A percentile compares a stretch with the other conserved stretches of the same genome.
phyloP scores from a whole-genome alignment of 108 stramenopile genomes.

The Nitzschia inconspicua region DNA sequence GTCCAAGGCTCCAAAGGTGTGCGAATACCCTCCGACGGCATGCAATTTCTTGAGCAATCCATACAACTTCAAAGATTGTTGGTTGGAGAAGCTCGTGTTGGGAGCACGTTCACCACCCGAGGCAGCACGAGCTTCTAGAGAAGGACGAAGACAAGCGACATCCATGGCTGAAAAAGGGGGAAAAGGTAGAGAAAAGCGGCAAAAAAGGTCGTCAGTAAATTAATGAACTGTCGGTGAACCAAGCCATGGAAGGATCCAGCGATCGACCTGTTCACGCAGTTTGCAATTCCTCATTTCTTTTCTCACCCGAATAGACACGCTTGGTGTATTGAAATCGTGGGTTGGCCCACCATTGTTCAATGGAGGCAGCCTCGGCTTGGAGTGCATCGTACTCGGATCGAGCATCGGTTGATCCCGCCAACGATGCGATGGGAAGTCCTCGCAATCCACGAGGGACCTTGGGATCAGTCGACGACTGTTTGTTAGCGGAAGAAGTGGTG shows the following conservation, averaged over 20 bases:
- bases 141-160: conserved; percentile 80
- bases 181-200: background rate
- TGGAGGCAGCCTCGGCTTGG: conserved; percentile 52
- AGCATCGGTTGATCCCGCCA: background rate
- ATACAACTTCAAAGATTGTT: conserved; percentile 66
- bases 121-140: conserved; percentile 47
- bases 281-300: too few species aligned
- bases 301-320: conserved; percentile 61
- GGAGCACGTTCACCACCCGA: conserved; percentile 33
- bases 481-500: background rate
- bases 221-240: background rate
- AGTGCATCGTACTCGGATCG: conserved; percentile 40
- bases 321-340: conserved; percentile 65
- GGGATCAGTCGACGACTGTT: conserved; percentile 11
- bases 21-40: conserved; percentile 73
- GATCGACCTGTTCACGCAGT: background rate
- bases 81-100: conserved; percentile 56
- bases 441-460: conserved; percentile 40
- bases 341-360: conserved; percentile 76
- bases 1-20: conserved; percentile 96
- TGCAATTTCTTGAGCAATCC: conserved; percentile 61
- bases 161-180: conserved; percentile 55
- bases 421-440: conserved; percentile 8
- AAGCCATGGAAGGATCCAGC: background rate
- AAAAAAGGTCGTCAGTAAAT: background rate